Base-by-base conservation (phyloP, 169 alveolate species). In the Eimeria falciformis region DNA sequence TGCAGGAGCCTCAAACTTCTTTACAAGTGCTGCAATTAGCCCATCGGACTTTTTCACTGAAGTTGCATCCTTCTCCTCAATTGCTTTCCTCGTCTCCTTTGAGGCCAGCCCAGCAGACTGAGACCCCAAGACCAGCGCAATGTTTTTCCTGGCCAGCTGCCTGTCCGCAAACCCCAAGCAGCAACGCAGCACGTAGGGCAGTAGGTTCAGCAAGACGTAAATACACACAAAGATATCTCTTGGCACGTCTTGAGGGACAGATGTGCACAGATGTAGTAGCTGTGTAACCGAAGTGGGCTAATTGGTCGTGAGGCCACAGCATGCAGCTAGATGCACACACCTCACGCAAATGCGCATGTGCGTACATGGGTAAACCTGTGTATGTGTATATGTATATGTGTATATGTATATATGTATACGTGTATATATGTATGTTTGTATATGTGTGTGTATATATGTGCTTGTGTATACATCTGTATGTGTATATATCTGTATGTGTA, bases 121-220 rank as follows among this genome's bases (percentile, higher is more conserved):
- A 5, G 66, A 43, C 40, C 84, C 84, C 65, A 75, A 50, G 37
- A 75, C 23, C 7, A 75, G 55, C 33, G 84, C 84, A 5, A 75
- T 75, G 84, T 75, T 75, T 47, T 46, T 75, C 33, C 84, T 12
- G 11, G 66, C 84, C 65, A 75, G 65, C 65, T 75, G 84, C 9
- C 84, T 75, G 84, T 33, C 11, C 81, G 40, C 18, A 25, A 46
- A 27, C 50, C 50, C 81, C 50, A 37, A 50, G n/a, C n/a, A n/a
- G n/a, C n/a, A n/a, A 6, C 3, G 53, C 81, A 69, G 53, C 81
- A 33, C 11, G 5, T 29, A 58, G n/a, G 71, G 11, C 9, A 68
- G 12, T 14, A 50, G 62, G n/a, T 11, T 50, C 7, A 11, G 62
- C 62, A 50, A 50, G 62, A 50, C n/a, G 14, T 14, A 50, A 50